These are phyloP conservation scores for Penicillium ucsense DNA, from an alignment of 495 filamentous ascomycete genomes.

Conservation along the genomic window DNA sequence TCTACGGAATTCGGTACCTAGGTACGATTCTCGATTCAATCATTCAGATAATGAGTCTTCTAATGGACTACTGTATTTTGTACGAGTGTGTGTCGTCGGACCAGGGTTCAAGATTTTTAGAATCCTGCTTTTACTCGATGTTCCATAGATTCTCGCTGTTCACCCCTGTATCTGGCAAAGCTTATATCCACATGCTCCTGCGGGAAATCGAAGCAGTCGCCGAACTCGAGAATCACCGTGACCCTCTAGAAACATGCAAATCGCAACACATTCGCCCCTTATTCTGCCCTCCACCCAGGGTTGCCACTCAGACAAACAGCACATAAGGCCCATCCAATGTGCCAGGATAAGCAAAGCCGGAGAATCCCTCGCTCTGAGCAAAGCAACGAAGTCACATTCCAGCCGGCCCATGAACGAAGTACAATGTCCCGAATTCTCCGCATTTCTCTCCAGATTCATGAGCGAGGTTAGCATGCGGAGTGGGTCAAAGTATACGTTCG, in stretches of 20 bases:
- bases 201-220: slow-evolving; percentile 36
- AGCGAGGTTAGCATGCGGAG: slow-evolving; percentile 23
- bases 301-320: slow-evolving; percentile 21
- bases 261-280: slow-evolving; percentile 32
- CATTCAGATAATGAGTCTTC: no score
- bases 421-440: slow-evolving; percentile 12
- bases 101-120: no score
- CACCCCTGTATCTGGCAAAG: no score
- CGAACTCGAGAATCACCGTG: slow-evolving; percentile 14
- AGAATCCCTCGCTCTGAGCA: slow-evolving; percentile 27
- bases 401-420: slow-evolving; percentile 25
- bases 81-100: no score
- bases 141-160: no score
- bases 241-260: slow-evolving; percentile 34
- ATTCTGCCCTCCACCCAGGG: slow-evolving; percentile 30
- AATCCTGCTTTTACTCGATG: no score
- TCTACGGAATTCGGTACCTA: no score
- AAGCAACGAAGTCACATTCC: slow-evolving; percentile 22
- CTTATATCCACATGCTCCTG: slow-evolving; percentile 71
- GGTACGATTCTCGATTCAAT: no score
- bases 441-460: slow-evolving; percentile 11
- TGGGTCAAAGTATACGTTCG: slow-evolving; percentile 29
- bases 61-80: no score
- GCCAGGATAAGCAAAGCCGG: slow-evolving; percentile 34
- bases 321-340: slow-evolving; percentile 36